phyloP scores from a whole-genome alignment of 176 grass and related monocot species.

The Alopecurus myosuroides region DNA sequence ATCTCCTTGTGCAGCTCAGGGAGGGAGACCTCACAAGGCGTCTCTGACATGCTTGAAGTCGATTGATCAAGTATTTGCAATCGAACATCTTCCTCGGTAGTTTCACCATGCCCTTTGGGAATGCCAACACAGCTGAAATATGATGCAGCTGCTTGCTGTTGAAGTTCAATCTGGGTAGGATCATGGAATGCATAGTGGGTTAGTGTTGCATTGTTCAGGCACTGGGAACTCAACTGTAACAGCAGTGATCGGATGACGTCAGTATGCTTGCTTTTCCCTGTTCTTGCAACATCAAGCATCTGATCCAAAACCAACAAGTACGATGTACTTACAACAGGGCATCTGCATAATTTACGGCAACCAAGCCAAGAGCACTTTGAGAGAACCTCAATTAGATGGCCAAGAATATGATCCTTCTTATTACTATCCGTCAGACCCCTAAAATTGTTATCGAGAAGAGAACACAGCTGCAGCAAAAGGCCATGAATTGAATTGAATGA shows the following conservation, averaged over 20 bases:
- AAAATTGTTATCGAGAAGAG: conserved; percentile 82
- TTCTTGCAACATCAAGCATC: conserved; percentile 70
- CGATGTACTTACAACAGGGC: conserved; percentile 67
- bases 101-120: conserved; percentile 42
- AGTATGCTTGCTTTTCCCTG: conserved; percentile 42
- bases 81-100: conserved; percentile 41
- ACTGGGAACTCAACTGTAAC: conserved; percentile 51
- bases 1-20: conserved; percentile 68
- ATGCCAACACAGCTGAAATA: conserved; percentile 81
- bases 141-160: conserved; percentile 67
- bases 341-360: conserved; percentile 48
- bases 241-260: conserved; percentile 51
- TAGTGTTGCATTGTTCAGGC: conserved; percentile 46
- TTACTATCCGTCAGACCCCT: conserved; percentile 44
- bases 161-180: conserved; percentile 76
- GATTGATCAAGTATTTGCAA: conserved; percentile 42
- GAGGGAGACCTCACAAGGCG: conserved; percentile 24
- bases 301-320: conserved; percentile 71
- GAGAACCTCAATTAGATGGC: conserved; percentile 57
- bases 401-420: conserved; percentile 78
- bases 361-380: conserved; percentile 80
- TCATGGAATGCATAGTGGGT: conserved; percentile 52
- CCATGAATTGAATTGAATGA: conserved; percentile 93
- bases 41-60: conserved; percentile 20
- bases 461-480: conserved; percentile 74